phyloP scores from a whole-genome alignment of 176 grass and related monocot species.

The Miscanthus lutarioriparius region DNA sequence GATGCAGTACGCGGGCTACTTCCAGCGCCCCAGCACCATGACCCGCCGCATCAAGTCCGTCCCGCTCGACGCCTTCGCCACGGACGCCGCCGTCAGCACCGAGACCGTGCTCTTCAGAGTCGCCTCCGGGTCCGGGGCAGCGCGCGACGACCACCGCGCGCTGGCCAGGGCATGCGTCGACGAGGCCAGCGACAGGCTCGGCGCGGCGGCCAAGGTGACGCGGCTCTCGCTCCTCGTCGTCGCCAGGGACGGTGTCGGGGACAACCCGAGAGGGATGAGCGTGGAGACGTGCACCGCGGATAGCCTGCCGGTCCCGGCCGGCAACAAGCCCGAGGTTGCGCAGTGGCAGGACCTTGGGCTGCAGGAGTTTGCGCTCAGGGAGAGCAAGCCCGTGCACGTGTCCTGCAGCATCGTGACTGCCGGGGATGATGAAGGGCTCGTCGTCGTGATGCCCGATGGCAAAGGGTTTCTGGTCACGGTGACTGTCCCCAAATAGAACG shows the following conservation, averaged over 20 bases:
- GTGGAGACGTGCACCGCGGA: conserved; percentile 39
- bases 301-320: not conserved
- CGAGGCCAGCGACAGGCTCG: conserved; percentile 27
- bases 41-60: conserved; percentile 46
- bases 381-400: conserved; percentile 59
- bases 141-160: not conserved
- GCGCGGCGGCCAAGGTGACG: not conserved
- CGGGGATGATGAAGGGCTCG: conserved; percentile 37
- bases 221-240: conserved; percentile 41
- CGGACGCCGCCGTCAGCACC: not conserved
- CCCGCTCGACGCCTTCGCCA: conserved; percentile 38
- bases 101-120: conserved; percentile 1
- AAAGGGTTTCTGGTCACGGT: conserved; percentile 40
- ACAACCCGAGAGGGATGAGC: not conserved
- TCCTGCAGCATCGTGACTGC: conserved; percentile 41
- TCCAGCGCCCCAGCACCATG: conserved; percentile 43
- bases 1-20: conserved; percentile 64
- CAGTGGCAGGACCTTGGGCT: conserved; percentile 61
- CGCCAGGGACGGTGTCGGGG: conserved; percentile 1
- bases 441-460: conserved; percentile 49
- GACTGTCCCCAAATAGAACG: conserved; percentile 29
- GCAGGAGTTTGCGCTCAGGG: conserved; percentile 53
- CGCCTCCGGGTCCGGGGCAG: not conserved
- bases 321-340: not conserved
- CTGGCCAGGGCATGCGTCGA: conserved; percentile 47